phyloP scores from a whole-genome alignment of 163 green algal species.

The Dunaliella salina region DNA sequence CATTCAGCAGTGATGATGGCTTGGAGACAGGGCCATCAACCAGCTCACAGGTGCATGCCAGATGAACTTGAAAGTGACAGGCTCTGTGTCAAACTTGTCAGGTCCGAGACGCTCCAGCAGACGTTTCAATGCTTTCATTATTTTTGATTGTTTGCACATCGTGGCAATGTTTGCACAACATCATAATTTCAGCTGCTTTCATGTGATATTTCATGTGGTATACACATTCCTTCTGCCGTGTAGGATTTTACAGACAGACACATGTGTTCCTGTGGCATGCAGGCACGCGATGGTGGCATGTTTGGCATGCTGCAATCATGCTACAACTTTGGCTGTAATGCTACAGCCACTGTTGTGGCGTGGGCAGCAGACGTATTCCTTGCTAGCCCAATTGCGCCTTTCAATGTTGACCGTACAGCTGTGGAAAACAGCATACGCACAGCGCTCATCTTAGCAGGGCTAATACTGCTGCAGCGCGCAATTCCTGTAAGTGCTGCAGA shows the following conservation, averaged over 20 bases:
- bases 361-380: neutral
- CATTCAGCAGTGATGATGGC: neutral
- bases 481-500: conserved; percentile 28
- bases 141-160: too few relatives aligned
- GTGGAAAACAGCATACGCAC: conserved; percentile 29
- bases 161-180: too few relatives aligned
- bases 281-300: conserved; percentile 1
- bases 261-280: neutral
- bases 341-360: neutral
- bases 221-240: neutral
- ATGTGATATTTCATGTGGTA: neutral
- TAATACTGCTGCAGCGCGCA: conserved; percentile 31
- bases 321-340: neutral
- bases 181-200: too few relatives aligned
- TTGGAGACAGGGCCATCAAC: neutral
- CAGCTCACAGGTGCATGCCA: neutral
- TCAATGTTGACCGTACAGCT: neutral
- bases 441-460: conserved; percentile 13
- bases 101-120: too few relatives aligned
- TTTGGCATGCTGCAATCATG: neutral
- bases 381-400: neutral
- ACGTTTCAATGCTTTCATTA: too few relatives aligned
- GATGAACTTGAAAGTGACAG: too few relatives aligned
- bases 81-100: too few relatives aligned
- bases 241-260: neutral